Evolutionary conservation across 2,329 filamentous ascomycete species (phyloP).

Genomic region (Blastomyces percursus): DNA sequence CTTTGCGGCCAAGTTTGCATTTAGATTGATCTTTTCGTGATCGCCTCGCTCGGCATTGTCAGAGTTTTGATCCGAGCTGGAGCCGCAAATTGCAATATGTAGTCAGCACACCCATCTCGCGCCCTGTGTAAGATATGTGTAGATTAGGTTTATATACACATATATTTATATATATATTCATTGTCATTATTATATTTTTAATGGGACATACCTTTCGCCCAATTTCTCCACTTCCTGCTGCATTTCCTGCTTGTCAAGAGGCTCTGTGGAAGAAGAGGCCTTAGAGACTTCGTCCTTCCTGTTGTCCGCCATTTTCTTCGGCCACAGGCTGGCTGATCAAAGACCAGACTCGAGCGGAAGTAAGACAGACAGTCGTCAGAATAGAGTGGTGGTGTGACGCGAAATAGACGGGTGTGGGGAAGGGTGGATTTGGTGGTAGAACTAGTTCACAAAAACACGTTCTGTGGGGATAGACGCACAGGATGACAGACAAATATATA

Average conservation of each 20-base stretch:
- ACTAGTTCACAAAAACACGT: neutral
- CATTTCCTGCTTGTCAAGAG: neutral
- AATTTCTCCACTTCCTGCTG: neutral
- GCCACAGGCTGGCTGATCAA: neutral
- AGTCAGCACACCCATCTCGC: neutral
- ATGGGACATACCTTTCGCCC: conserved; percentile 1
- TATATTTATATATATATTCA: too few species aligned
- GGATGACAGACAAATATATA: neutral
- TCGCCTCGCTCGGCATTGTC: conserved; percentile 18
- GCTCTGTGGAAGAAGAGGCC: neutral
- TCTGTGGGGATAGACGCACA: neutral
- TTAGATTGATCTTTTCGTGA: conserved; percentile 19
- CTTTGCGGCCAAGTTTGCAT: conserved; percentile 23
- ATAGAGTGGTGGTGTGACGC: neutral
- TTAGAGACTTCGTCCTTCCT: neutral
- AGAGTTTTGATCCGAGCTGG: conserved; percentile 6
- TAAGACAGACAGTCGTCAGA: neutral
- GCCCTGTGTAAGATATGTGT: neutral
- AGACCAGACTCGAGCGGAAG: neutral
- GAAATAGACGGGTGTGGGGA: neutral
- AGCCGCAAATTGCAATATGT: neutral
- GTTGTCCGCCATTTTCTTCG: neutral
- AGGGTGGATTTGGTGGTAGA: neutral
- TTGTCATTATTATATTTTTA: neutral
- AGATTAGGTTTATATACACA: neutral